Percentiles rank a stretch among this genome's conserved stretches.
phyloP scores from a whole-genome alignment of 2,329 filamentous ascomycete species.

The Ascochyta clinopodiicola region DNA sequence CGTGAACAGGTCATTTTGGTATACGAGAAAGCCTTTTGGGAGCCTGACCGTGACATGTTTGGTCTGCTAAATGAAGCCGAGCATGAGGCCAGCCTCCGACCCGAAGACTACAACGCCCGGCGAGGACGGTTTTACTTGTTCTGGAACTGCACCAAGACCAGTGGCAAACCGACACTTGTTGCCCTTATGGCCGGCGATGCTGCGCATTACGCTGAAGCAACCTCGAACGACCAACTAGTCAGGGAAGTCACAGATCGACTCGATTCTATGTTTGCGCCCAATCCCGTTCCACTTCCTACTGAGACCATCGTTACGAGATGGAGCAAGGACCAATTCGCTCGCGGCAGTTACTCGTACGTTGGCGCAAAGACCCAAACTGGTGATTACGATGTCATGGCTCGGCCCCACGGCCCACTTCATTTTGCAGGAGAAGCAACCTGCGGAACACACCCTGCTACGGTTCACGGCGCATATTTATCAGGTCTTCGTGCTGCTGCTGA shows the following conservation, averaged over 20 bases:
- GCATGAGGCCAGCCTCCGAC: slow-evolving; percentile 72
- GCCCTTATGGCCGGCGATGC: slow-evolving; percentile 96
- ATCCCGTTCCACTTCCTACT: slow-evolving; percentile 73
- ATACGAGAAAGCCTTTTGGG: slow-evolving; percentile 91
- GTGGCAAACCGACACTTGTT: slow-evolving; percentile 82
- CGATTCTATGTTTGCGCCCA: slow-evolving; percentile 71
- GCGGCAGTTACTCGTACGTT: slow-evolving; percentile 94
- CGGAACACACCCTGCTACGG: slow-evolving; percentile 93
- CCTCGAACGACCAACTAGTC: slow-evolving; percentile 76
- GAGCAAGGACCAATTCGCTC: slow-evolving; percentile 88
- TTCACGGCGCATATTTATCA: slow-evolving; percentile 94
- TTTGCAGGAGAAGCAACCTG: slow-evolving; percentile 98
- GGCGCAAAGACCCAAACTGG: slow-evolving; percentile 80
- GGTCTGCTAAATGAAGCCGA: slow-evolving; percentile 81
- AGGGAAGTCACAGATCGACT: slow-evolving; percentile 81
- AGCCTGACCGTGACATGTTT: slow-evolving; percentile 88
- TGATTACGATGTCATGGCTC: slow-evolving; percentile 93
- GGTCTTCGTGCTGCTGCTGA: slow-evolving; percentile 89
- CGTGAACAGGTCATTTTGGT: slow-evolving; percentile 72
- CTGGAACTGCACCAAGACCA: slow-evolving; percentile 93
- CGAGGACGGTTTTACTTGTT: slow-evolving; percentile 97
- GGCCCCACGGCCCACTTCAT: slow-evolving; percentile 82
- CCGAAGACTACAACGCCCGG: slow-evolving; percentile 77
- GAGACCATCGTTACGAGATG: slow-evolving; percentile 92
- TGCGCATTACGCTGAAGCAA: slow-evolving; percentile 83